Evolutionary conservation across 2,329 filamentous ascomycete species (phyloP).

Genomic region (Calonectria henricotiae): DNA sequence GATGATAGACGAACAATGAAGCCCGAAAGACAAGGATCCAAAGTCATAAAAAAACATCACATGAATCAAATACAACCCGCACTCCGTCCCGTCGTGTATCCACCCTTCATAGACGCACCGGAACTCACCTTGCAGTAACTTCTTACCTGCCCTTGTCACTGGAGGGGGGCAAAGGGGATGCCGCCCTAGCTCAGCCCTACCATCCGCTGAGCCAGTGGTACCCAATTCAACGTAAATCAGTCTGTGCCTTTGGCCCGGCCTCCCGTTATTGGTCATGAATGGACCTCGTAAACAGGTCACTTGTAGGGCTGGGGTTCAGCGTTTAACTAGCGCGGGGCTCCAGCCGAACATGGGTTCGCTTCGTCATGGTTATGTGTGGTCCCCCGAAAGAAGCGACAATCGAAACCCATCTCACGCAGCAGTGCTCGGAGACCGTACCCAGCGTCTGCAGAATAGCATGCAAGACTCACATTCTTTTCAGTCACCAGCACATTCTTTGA

Average conservation of each 20-base stretch:
- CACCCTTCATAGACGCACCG: constrained; percentile 2
- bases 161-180: not conserved
- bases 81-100: not conserved
- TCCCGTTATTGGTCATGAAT: constrained; percentile 7
- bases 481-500: constrained; percentile 16
- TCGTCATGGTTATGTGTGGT: not conserved
- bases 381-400: not conserved
- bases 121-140: not conserved
- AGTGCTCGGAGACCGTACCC: not conserved
- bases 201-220: constrained; percentile 11
- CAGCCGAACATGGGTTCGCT: constrained; percentile 23
- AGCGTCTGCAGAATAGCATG: not conserved
- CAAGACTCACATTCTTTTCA: not conserved
- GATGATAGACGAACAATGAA: not conserved
- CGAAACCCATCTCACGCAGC: not conserved
- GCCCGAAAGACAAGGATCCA: not conserved
- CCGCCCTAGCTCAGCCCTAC: constrained; percentile 13
- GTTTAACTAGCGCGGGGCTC: constrained; percentile 21
- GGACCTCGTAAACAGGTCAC: constrained; percentile 19
- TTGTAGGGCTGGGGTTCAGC: constrained; percentile 33
- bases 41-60: not conserved
- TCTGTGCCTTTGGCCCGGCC: not conserved
- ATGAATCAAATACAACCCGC: constrained; percentile 11
- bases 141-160: not conserved
- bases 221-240: not conserved